Evolutionary conservation across 2,329 filamentous ascomycete genomes (phyloP).

Genomic region (Capronia coronata): DNA sequence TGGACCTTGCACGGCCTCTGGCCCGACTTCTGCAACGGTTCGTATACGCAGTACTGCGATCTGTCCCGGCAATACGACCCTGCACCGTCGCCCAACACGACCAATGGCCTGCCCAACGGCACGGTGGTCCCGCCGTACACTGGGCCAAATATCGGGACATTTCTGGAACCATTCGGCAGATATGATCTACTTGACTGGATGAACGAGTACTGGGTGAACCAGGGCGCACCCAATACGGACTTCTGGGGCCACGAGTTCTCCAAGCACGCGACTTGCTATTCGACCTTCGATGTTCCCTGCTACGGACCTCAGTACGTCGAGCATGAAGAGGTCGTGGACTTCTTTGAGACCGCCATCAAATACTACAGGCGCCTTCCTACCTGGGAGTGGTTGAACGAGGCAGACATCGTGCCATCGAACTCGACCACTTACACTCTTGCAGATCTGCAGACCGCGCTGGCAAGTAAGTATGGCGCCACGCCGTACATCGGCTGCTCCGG

Average conservation of each 20-base stretch:
- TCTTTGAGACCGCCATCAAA: conserved; percentile 54
- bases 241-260: conserved; percentile 64
- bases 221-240: conserved; percentile 49
- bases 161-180: conserved; percentile 53
- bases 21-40: conserved; percentile 50
- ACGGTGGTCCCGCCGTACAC: conserved; percentile 52
- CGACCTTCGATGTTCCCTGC: conserved; percentile 59
- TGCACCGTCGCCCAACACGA: conserved; percentile 56
- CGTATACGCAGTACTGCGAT: conserved; percentile 63
- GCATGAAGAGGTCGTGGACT: conserved; percentile 57
- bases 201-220: conserved; percentile 60
- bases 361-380: conserved; percentile 57
- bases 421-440: conserved; percentile 50
- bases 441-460: conserved; percentile 48
- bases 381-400: conserved; percentile 52
- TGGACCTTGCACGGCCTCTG: conserved; percentile 48
- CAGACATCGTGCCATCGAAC: conserved; percentile 54
- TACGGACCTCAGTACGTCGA: conserved; percentile 53
- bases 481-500: conserved; percentile 59
- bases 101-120: conserved; percentile 47
- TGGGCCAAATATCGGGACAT: conserved; percentile 53
- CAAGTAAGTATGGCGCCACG: conserved; percentile 45
- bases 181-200: conserved; percentile 58
- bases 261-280: conserved; percentile 64
- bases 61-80: conserved; percentile 58